Conservation (phyloP, 208 protist genomes). For the Entamoeba moshkovskii region DNA sequence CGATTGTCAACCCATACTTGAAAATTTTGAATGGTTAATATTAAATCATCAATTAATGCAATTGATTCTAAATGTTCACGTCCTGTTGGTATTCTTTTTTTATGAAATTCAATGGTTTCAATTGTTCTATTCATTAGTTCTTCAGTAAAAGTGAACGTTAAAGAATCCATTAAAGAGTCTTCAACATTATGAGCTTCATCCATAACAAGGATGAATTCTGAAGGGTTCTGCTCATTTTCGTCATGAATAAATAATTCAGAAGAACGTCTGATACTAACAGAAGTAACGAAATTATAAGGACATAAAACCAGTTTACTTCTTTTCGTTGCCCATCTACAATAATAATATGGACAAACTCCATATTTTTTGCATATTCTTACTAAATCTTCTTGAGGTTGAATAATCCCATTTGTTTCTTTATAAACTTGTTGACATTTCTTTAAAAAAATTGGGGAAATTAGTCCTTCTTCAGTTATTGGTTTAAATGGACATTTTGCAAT, state of each 20-base stretch:
- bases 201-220: constrained; percentile 5
- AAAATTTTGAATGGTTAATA: too few relatives aligned
- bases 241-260: neutral
- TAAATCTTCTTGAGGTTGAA: neutral
- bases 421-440: neutral
- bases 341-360: constrained; percentile 18
- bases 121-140: neutral
- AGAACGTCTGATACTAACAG: neutral
- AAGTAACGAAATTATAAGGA: constrained; percentile 25
- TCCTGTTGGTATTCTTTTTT: too few relatives aligned
- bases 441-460: neutral
- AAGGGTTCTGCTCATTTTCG: neutral
- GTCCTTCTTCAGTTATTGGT: neutral
- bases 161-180: neutral
- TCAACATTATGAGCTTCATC: constrained; percentile 30
- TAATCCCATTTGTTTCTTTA: neutral
- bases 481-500: neutral
- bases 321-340: neutral
- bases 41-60: too few relatives aligned
- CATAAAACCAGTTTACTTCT: constrained; percentile 5
- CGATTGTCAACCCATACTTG: too few relatives aligned
- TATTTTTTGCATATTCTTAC: neutral
- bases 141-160: neutral
- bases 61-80: too few relatives aligned
- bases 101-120: neutral